Evolutionary conservation across 1,284 basidiomycete species (phyloP).

Genomic region (Fomitopsis schrenkii): DNA sequence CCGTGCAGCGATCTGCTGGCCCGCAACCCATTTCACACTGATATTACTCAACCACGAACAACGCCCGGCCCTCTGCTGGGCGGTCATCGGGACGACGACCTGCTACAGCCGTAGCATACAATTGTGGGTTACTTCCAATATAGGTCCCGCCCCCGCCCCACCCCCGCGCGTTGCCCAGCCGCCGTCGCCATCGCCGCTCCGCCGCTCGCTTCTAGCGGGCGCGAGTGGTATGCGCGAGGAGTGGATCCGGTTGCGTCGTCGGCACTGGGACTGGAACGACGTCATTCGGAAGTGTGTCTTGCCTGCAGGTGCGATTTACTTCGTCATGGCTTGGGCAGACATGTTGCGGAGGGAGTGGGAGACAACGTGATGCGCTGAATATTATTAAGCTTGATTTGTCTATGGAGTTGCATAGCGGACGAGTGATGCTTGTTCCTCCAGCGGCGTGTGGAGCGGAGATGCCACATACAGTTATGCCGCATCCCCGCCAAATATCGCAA

Average conservation of each 20-base stretch:
- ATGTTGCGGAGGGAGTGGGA: conserved; percentile 37
- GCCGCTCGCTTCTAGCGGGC: conserved; percentile 1
- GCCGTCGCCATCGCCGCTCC: background rate
- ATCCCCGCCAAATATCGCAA: no score
- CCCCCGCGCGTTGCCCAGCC: conserved; percentile 3
- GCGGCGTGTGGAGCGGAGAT: no score
- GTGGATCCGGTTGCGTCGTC: conserved; percentile 41
- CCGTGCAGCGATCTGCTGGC: conserved; percentile 74
- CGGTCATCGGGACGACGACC: conserved; percentile 78
- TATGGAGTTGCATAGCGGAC: no score
- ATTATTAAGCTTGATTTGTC: no score
- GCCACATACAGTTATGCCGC: no score
- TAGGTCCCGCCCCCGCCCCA: conserved; percentile 27
- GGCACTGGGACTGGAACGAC: conserved; percentile 72
- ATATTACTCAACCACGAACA: conserved; percentile 55
- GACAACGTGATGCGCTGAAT: background rate
- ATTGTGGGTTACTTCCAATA: conserved; percentile 84
- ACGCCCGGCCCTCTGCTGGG: conserved; percentile 76
- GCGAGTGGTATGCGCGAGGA: conserved; percentile 26
- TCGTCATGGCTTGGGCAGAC: conserved; percentile 74
- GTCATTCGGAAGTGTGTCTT: conserved; percentile 63
- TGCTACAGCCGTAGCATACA: conserved; percentile 69
- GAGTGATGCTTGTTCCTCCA: no score
- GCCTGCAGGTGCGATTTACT: conserved; percentile 68
- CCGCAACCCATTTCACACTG: conserved; percentile 77